Percentiles rank a stretch among this genome's conserved stretches.
phyloP scores from a whole-genome alignment of 805 yeast species.

The Pichia nanzhaoensis region DNA sequence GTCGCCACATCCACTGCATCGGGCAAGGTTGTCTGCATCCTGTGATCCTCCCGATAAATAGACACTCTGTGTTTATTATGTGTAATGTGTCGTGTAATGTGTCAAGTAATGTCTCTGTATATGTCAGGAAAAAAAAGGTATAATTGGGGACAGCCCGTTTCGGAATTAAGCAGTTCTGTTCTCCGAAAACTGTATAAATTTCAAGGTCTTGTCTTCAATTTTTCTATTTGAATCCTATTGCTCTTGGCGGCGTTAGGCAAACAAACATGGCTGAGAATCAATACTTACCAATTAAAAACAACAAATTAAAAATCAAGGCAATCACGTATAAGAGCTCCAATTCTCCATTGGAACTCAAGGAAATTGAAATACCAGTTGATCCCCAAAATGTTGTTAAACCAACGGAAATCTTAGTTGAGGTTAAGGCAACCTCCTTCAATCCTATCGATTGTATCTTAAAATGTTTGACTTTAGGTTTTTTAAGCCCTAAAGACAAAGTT shows the following conservation, averaged over 20 bases:
- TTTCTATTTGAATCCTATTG: no score
- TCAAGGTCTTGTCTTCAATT: neutral
- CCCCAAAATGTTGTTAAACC: slow-evolving; percentile 9
- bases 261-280: neutral
- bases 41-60: no score
- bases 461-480: slow-evolving; percentile 4
- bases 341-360: slow-evolving; percentile 9
- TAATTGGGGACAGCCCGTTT: no score
- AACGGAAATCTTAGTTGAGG: slow-evolving; percentile 16
- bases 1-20: slow-evolving; percentile 42
- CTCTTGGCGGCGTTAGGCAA: no score
- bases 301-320: slow-evolving; percentile 12
- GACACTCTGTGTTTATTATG: no score
- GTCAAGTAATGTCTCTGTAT: no score
- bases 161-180: slow-evolving; percentile 28
- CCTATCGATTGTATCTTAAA: slow-evolving; percentile 20
- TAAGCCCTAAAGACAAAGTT: slow-evolving; percentile 13
- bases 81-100: no score
- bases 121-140: no score
- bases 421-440: slow-evolving; percentile 18
- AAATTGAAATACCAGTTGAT: slow-evolving; percentile 11
- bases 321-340: slow-evolving; percentile 13
- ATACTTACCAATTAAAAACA: slow-evolving; percentile 8
- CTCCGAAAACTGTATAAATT: neutral
- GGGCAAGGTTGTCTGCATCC: slow-evolving; percentile 55